Conservation (phyloP, 2,329 filamentous ascomycete genomes). For the Dothidotthia symphoricarpi region DNA sequence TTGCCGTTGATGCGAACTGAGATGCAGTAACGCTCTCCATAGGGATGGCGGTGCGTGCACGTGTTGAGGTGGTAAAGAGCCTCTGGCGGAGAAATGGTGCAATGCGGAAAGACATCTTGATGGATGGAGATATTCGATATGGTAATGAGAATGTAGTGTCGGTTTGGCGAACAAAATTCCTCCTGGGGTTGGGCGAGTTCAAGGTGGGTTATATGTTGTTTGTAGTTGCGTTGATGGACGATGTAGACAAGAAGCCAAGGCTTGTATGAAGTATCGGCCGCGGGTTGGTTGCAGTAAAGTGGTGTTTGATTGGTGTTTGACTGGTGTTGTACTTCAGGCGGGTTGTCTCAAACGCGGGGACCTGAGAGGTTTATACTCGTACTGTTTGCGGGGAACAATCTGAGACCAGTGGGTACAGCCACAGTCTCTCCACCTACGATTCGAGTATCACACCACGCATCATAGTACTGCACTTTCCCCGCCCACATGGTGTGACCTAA, state of each 20-base stretch:
- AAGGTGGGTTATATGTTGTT: slow-evolving; percentile 4
- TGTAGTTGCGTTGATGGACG: slow-evolving; percentile 1
- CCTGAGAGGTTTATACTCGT: slow-evolving; percentile 25
- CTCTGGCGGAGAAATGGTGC: slow-evolving; percentile 24
- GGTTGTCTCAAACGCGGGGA: slow-evolving; percentile 16
- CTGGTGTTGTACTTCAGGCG: slow-evolving; percentile 16
- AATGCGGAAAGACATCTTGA: slow-evolving; percentile 32
- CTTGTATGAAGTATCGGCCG: slow-evolving; percentile 14
- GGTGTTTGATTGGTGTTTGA: slow-evolving; percentile 14
- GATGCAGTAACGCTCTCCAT: slow-evolving; percentile 24
- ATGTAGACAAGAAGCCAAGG: slow-evolving; percentile 13
- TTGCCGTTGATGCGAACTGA: slow-evolving; percentile 23
- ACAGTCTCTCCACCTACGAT: slow-evolving; percentile 26
- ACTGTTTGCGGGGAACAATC: slow-evolving; percentile 24
- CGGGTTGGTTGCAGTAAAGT: slow-evolving; percentile 15
- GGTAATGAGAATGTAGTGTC: no score
- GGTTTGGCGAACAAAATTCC: slow-evolving; percentile 2
- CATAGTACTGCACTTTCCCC: slow-evolving; percentile 22
- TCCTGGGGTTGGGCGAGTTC: slow-evolving; percentile 1
- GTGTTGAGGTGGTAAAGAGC: slow-evolving; percentile 33
- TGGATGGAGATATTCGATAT: no score
- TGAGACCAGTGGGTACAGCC: slow-evolving; percentile 30
- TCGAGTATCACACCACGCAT: slow-evolving; percentile 36
- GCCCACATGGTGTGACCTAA: slow-evolving; percentile 6
- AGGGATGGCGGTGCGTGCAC: slow-evolving; percentile 24